Evolutionary conservation across 306 rosid species (phyloP), one percentile per base, ranked within the genome.

Genomic region (Prunus davidiana): DNA sequence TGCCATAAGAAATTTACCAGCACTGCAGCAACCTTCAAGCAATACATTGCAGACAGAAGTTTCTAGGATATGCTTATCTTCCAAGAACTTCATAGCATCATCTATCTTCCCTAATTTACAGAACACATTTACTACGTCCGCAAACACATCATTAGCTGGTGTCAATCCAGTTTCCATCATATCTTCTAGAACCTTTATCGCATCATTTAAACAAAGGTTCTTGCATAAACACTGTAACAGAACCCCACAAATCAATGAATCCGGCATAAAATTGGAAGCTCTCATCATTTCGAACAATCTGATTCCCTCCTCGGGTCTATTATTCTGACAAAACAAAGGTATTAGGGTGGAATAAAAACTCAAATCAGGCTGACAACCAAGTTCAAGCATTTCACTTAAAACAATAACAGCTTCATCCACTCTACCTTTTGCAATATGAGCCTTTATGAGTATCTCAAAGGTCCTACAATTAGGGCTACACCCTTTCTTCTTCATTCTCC

Each of bases 401-500:
- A 87, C 73, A 69, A 52, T 41, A 70, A 82, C 83, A 82, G 97
- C 97, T 82, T 92, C 96, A 60, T 90, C 91, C 67, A 83, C 89
- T 57, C 68, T 83, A 77, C 70, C 67, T 69, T 76, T 85, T 3
- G 79, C 86, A 32, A 89, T 24, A 51, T 90, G 86, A 60, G 89
- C 87, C 82, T 81, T 84, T 34, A 92, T 65, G 65, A 90, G 76
- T 67, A 90, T 76, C 88, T 90, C 96, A 84, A 85, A 92, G 30
- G 91, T 87, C 83, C 79, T 87, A 71, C 82, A 74, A 78, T 95
- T 88, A 7, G 98, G 96, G 79, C 65, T 76, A 72, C 97, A 89
- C 46, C 96, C 90, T 80, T 95, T 92, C 83, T 86, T 86, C 54
- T 70, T 74, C 90, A 95, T 90, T 77, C 93, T 95, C 81, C 89